These are phyloP conservation scores for Cladosporium sp. DNA, from an alignment of 2,329 filamentous ascomycete genomes.

Conservation along the genomic window DNA sequence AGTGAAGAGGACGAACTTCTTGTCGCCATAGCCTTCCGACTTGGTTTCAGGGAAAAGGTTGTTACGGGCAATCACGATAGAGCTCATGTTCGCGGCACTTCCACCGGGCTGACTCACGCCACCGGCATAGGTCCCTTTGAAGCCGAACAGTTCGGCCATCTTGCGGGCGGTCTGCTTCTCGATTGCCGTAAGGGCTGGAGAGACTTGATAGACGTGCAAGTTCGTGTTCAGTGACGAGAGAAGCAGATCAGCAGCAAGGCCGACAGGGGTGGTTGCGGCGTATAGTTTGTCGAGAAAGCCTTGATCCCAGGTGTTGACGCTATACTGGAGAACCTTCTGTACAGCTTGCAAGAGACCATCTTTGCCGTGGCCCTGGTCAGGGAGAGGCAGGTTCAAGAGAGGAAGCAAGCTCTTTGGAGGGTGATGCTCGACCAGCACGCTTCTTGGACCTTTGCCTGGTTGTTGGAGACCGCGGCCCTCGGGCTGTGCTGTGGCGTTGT, in stretches of 20 bases:
- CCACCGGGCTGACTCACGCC: constrained; percentile 78
- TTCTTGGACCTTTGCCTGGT: constrained; percentile 56
- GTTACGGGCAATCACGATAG: constrained; percentile 84
- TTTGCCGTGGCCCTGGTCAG: constrained; percentile 36
- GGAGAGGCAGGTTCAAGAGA: constrained; percentile 37
- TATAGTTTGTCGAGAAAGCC: constrained; percentile 96
- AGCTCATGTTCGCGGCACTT: constrained; percentile 77
- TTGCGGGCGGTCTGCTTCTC: constrained; percentile 76
- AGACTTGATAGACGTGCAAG: constrained; percentile 90
- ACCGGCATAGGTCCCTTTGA: constrained; percentile 62
- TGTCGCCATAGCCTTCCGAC: constrained; percentile 59
- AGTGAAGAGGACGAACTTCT: constrained; percentile 79
- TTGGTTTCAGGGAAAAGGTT: constrained; percentile 78
- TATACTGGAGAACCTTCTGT: constrained; percentile 70
- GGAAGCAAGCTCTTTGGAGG: constrained; percentile 40
- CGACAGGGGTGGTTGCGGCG: constrained; percentile 81
- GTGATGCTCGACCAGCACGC: constrained; percentile 42
- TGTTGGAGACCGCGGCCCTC: constrained; percentile 55
- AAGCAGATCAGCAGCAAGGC: constrained; percentile 78
- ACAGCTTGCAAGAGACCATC: constrained; percentile 49
- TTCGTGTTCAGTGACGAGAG: constrained; percentile 90
- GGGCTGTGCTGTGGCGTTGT: constrained; percentile 53
- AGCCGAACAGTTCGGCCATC: constrained; percentile 73
- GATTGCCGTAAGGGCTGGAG: constrained; percentile 79
- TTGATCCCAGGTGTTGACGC: constrained; percentile 98